Evolutionary conservation across 768 basidiomycete species (phyloP).

Genomic region (Hydnomerulius pinastri): DNA sequence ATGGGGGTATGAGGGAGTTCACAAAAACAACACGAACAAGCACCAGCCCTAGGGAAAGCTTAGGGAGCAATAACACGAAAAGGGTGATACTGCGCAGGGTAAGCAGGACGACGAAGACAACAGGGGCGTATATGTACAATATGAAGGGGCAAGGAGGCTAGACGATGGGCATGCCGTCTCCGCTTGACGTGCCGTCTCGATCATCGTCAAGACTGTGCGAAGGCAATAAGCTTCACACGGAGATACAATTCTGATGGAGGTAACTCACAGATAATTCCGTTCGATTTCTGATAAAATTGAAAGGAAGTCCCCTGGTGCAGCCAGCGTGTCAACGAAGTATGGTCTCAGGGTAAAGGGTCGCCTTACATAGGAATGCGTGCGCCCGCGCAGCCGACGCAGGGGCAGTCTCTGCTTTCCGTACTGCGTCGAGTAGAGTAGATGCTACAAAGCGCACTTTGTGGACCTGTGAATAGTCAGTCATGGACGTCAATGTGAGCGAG

Average conservation of each 20-base stretch:
- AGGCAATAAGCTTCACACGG: constrained; percentile 30
- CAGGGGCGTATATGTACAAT: background rate
- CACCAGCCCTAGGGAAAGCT: background rate
- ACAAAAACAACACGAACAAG: background rate
- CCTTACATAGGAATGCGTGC: constrained; percentile 82
- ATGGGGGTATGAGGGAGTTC: background rate
- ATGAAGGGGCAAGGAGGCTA: constrained; percentile 1
- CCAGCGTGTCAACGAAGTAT: constrained; percentile 4
- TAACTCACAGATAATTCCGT: constrained; percentile 77
- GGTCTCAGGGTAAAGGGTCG: background rate
- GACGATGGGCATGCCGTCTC: constrained; percentile 49
- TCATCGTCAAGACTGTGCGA: constrained; percentile 53
- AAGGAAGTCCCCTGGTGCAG: constrained; percentile 79
- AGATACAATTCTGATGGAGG: background rate
- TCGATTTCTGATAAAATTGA: constrained; percentile 92
- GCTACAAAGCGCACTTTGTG: constrained; percentile 94
- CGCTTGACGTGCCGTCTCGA: constrained; percentile 44
- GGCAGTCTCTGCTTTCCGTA: constrained; percentile 77
- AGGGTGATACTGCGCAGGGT: background rate
- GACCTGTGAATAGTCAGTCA: constrained; percentile 46
- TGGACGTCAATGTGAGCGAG: background rate
- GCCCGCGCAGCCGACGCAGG: constrained; percentile 82
- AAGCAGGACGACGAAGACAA: background rate
- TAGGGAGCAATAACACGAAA: background rate
- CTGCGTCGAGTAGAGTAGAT: constrained; percentile 83